phyloP scores from a whole-genome alignment of 352 stramenopile genomes.

The Hyaloperonospora brassicae region DNA sequence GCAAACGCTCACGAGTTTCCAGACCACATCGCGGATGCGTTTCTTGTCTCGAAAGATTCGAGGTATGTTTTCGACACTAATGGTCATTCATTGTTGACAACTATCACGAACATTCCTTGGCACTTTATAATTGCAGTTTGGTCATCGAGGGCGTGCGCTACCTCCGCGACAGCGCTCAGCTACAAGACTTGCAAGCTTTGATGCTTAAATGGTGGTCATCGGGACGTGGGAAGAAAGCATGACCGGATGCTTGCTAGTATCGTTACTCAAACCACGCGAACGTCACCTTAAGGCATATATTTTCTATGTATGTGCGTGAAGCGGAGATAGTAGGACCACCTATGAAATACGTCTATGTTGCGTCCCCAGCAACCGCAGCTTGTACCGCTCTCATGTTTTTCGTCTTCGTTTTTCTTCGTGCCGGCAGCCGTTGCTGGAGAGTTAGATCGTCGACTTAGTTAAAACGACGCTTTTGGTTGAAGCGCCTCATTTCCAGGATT shows the following conservation, averaged over 20 bases:
- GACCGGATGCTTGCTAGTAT: slow-evolving; percentile 4
- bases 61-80: slow-evolving; percentile 21
- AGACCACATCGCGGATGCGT: slow-evolving; percentile 48
- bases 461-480: slow-evolving; percentile 84
- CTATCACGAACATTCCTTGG: slow-evolving; percentile 8
- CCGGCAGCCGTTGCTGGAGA: slow-evolving; percentile 18
- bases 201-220: slow-evolving; percentile 42
- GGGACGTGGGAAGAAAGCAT: slow-evolving; percentile 6
- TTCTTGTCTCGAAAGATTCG: slow-evolving; percentile 48
- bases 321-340: slow-evolving; percentile 20
- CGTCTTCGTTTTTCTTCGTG: slow-evolving; percentile 16
- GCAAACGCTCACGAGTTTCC: slow-evolving; percentile 49
- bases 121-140: slow-evolving; percentile 16
- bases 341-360: slow-evolving; percentile 44
- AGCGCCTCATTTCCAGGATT: slow-evolving; percentile 85
- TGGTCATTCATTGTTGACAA: neutral
- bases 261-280: slow-evolving; percentile 1
- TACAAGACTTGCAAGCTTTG: slow-evolving; percentile 37
- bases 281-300: slow-evolving; percentile 28
- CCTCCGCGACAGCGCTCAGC: slow-evolving; percentile 45
- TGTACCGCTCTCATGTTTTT: slow-evolving; percentile 19
- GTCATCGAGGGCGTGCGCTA: slow-evolving; percentile 52
- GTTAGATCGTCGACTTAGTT: slow-evolving; percentile 40
- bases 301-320: slow-evolving; percentile 29
- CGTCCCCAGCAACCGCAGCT: slow-evolving; percentile 26